phyloP scores from a whole-genome alignment of 345 rosid genomes.

The Gossypium thurberi region DNA sequence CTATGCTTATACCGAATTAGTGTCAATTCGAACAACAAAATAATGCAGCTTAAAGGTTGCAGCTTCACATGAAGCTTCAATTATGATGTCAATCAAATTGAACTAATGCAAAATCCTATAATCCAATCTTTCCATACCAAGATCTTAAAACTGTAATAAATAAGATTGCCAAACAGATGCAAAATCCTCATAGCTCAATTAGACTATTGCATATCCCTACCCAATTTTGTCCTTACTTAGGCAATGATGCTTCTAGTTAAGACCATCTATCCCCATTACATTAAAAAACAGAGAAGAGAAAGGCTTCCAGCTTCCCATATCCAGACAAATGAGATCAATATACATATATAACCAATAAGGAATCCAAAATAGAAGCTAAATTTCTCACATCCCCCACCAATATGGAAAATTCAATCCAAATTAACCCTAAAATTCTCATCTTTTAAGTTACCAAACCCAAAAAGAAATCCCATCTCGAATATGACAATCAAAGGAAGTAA shows the following conservation, averaged over 20 bases:
- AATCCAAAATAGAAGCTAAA: constrained; percentile 2
- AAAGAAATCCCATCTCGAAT: neutral
- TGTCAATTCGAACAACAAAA: neutral
- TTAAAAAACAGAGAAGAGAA: neutral
- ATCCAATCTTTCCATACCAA: neutral
- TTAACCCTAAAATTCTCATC: neutral
- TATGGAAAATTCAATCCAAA: neutral
- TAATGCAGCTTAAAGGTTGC: neutral
- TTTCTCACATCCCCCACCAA: neutral
- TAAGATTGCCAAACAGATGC: neutral
- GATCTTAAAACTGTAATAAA: neutral
- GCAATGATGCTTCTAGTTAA: neutral
- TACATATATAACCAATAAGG: neutral
- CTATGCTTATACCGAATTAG: neutral
- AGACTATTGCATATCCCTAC: neutral
- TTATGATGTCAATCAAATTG: neutral
- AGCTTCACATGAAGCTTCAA: neutral
- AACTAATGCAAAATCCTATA: neutral
- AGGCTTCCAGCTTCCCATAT: neutral
- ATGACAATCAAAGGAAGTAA: neutral
- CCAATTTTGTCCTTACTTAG: neutral
- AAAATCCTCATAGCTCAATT: neutral
- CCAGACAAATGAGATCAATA: neutral
- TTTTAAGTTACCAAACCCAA: neutral
- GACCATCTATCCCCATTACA: neutral